Conservation (phyloP, 2,329 filamentous ascomycete genomes). For the Penicillium sp. region DNA sequence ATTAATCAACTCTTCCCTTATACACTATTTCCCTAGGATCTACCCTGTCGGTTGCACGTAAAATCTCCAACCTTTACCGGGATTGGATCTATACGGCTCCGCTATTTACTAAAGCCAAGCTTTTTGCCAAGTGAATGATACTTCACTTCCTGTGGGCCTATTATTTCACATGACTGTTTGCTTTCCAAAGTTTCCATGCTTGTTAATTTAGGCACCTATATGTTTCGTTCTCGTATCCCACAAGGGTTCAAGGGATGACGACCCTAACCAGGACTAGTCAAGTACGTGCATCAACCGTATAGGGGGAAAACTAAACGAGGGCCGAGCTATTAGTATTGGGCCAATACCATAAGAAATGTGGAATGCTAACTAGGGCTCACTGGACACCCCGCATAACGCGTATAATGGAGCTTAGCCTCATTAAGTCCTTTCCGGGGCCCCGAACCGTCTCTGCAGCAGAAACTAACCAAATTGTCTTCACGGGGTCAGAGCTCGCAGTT, state of each 20-base stretch:
- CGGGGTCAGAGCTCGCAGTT: neutral
- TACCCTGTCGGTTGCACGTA: too few species aligned
- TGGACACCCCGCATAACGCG: neutral
- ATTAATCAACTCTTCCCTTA: too few species aligned
- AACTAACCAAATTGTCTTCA: neutral
- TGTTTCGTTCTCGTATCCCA: too few species aligned
- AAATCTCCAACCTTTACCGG: too few species aligned
- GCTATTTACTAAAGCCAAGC: neutral
- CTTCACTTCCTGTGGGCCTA: neutral
- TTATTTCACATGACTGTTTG: neutral
- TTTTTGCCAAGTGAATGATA: neutral
- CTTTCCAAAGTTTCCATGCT: too few species aligned
- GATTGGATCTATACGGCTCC: neutral
- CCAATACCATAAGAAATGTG: neutral
- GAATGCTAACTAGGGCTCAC: neutral
- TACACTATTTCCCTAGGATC: too few species aligned
- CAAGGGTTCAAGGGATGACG: neutral
- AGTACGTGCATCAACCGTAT: neutral
- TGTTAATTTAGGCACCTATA: too few species aligned
- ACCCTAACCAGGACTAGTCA: neutral
- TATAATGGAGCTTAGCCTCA: neutral
- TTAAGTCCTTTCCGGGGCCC: conserved; percentile 2
- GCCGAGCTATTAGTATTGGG: neutral
- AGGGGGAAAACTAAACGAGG: neutral
- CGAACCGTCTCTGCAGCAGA: neutral